These are phyloP conservation scores for Acanthamoeba lenticulata DNA, from an alignment of 208 protist species.

Conservation along the genomic window DNA sequence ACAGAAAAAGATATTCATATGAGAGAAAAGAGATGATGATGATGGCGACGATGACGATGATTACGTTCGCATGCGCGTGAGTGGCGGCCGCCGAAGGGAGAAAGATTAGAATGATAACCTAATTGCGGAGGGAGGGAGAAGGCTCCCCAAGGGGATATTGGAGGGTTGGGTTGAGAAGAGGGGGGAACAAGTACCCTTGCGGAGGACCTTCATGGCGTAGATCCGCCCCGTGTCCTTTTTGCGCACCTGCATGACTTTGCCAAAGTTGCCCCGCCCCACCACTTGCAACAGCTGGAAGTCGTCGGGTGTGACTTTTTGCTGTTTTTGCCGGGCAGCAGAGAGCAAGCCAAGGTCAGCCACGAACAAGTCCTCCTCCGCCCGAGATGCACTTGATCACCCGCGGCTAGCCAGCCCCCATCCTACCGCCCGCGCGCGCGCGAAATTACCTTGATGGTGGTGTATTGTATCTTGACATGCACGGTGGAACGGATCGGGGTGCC, in stretches of 20 bases:
- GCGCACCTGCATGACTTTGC: constrained; percentile 86
- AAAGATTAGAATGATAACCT: background rate
- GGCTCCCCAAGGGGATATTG: background rate
- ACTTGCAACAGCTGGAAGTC: constrained; percentile 76
- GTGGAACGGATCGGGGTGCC: background rate
- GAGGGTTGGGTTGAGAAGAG: constrained; percentile 79
- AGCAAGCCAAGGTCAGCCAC: background rate
- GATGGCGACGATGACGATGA: background rate
- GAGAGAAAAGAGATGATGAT: background rate
- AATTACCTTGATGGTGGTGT: constrained; percentile 13
- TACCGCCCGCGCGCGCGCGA: background rate
- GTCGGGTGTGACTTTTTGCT: constrained; percentile 62
- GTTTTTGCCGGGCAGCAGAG: background rate
- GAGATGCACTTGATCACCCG: background rate
- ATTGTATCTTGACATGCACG: background rate
- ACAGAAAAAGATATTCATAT: background rate
- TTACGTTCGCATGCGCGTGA: too few relatives aligned
- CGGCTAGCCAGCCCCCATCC: too few relatives aligned
- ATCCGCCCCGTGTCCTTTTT: constrained; percentile 82
- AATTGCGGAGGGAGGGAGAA: background rate
- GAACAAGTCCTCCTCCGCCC: background rate
- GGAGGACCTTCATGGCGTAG: constrained; percentile 88
- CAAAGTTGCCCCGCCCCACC: constrained; percentile 79
- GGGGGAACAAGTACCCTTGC: constrained; percentile 81
- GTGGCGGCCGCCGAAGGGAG: background rate